These are phyloP conservation scores for Colletotrichum falcatum DNA, from an alignment of 2,329 filamentous ascomycete species.

Conservation along the genomic window DNA sequence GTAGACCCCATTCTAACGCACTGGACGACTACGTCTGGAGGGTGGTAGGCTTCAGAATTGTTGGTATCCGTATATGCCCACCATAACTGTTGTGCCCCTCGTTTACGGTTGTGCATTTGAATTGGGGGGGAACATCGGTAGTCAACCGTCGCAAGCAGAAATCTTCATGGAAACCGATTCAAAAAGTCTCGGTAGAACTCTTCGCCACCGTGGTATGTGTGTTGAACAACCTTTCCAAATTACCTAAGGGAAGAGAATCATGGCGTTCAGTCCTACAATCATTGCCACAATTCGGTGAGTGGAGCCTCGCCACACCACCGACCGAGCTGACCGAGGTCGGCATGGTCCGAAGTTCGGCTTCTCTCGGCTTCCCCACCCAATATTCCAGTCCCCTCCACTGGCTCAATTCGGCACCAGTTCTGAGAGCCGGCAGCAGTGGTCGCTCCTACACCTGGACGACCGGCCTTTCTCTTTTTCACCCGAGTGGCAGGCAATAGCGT, in stretches of 20 bases:
- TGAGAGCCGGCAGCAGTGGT: constrained; percentile 34
- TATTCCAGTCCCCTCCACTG: constrained; percentile 12
- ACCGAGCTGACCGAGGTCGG: constrained; percentile 13
- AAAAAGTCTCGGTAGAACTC: neutral
- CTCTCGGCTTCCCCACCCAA: constrained; percentile 6
- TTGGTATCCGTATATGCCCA: neutral
- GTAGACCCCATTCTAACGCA: neutral
- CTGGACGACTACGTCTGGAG: neutral
- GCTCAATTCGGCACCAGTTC: constrained; percentile 31
- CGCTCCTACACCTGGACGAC: no score
- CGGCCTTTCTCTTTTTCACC: no score
- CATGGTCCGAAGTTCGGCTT: constrained; percentile 16
- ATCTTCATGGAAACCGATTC: neutral
- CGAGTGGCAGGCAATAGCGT: constrained; percentile 40
- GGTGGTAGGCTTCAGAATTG: neutral
- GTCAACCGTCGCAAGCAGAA: neutral
- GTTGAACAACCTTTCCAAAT: neutral
- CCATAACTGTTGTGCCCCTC: neutral
- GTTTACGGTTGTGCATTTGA: neutral
- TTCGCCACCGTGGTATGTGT: neutral
- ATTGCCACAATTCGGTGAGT: neutral
- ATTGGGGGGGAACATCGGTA: neutral
- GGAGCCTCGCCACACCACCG: neutral
- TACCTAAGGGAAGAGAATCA: neutral
- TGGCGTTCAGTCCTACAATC: neutral